Base-by-base conservation (phyloP, 2,329 filamentous ascomycete species). In the Colletotrichum scovillei region DNA sequence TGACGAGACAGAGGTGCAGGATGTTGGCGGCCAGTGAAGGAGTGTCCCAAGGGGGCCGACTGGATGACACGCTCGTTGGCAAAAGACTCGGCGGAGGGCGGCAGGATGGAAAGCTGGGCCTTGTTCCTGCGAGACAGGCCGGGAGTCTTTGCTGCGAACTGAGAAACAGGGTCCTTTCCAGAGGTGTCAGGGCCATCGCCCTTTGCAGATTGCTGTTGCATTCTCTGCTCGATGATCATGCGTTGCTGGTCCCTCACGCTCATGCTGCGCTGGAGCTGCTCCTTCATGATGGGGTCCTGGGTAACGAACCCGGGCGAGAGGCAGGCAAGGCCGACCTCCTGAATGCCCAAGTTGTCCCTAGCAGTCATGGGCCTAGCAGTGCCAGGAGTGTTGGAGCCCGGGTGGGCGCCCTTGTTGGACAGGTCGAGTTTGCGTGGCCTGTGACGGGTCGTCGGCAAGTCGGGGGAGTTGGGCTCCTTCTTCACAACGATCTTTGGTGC, bases 251-350 rank as follows among this genome's bases (percentile, higher is more conserved):
- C 96, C 75, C 95, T 90, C 35, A 99, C 95, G 58, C 94, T 95
- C 83, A 98, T 91, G 83, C 97, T 98, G 77, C 96, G 92, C 84
- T 98, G 95, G 66, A 99, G 86, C 83, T 98, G 95, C 83, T 98
- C 95, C 80, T 97, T 93, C 95, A 98, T 97, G 24, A 93, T 90
- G n/a, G 97, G 96, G 82, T 99, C 95, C 78, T 98, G 94, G 19
- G 97, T 98, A 76, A 97, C 92, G 79, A 99, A 98, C 67, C 97
- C 97, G 0, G 97, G 97, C 2, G 97, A 98, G 68, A 99, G 87
- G 79, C 97, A 99, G 55, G 96, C 96, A 69, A 98, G 88, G 71
- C 97, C 97, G 30, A 98, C 94, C 83, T 98, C 95, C 78, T 97
- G 95, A 80, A 98, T 96, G 55, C 89, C 94, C 49, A 97, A 85